These are phyloP conservation scores for Aspergillus biplanus DNA, from an alignment of 495 filamentous ascomycete species.

Conservation along the genomic window DNA sequence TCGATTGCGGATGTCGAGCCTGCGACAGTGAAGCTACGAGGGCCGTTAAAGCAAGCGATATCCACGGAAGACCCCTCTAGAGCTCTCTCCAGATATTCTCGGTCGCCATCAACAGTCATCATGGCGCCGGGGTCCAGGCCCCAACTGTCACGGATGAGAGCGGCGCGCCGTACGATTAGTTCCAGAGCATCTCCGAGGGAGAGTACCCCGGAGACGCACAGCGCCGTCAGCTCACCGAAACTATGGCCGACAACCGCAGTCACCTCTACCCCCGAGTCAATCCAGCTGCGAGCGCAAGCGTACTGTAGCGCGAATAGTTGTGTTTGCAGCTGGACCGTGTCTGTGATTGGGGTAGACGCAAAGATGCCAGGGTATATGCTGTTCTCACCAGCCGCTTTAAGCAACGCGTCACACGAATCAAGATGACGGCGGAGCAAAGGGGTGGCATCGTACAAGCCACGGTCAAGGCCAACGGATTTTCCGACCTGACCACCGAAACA, in stretches of 20 bases:
- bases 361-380: conserved; percentile 57
- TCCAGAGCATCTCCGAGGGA: conserved; percentile 41
- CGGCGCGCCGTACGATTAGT: conserved; percentile 47
- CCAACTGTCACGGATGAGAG: conserved; percentile 50
- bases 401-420: conserved; percentile 20
- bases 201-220: conserved; percentile 43
- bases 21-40: conserved; percentile 48
- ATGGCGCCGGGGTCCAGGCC: conserved; percentile 53
- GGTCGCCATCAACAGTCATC: conserved; percentile 52
- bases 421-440: conserved; percentile 45
- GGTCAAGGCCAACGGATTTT: conserved; percentile 45
- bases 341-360: conserved; percentile 33
- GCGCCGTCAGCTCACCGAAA: conserved; percentile 51
- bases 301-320: conserved; percentile 55
- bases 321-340: conserved; percentile 49
- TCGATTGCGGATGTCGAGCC: conserved; percentile 43
- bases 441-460: conserved; percentile 36
- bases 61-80: conserved; percentile 9
- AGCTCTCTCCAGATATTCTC: background rate
- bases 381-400: conserved; percentile 29
- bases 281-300: conserved; percentile 49
- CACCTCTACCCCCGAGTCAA: conserved; percentile 41
- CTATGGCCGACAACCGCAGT: conserved; percentile 54
- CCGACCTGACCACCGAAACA: conserved; percentile 60
- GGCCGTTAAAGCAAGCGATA: conserved; percentile 58